Evolutionary conservation across 2,329 filamentous ascomycete species (phyloP), one percentile per base, ranked within the genome.

Genomic region (Phoma herbarum): DNA sequence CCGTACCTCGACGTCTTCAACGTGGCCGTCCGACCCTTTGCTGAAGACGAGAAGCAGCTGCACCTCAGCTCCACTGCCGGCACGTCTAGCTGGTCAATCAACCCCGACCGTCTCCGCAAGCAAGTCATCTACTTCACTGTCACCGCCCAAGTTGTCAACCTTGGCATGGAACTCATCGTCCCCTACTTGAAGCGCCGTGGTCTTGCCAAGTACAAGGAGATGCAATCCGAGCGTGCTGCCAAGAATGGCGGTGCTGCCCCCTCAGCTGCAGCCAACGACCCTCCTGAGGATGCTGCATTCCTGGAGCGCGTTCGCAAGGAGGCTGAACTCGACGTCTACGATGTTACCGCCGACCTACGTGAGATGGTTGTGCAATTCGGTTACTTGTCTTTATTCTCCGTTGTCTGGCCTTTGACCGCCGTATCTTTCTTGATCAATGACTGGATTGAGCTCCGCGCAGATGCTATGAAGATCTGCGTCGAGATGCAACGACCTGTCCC

Each of bases 91-190:
- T 99, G 97, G 75, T 83, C 88, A 51, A 91, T 97, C 78, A 93
- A 98, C 71, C 90, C 92, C 0, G 84, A 88, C 64, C 85, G 95
- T 16, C 86, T 98, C 33, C 90, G 89, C 68, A 91, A 93, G 67
- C 94, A 98, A 75, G 92, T 97, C 75, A 95, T 97, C 63, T 98
- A 96, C 79, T 95, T 96, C 63, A 96, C 94, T 0, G 91, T 98
- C 29, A 97, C 94, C 0, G 94, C 93, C 0, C 94, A 97, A 73
- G 85, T 97, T 35, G 89, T 99, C 68, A 95, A 91, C 73, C 89
- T 97, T 52, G 88, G 85, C 12, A 88, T 94, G 61, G 95, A 99
- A 76, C 86, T 93, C 5, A 81, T 97, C 33, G 86, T 97, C 1
- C 95, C 95, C 0, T 93, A 92, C 66, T 78, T 92, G 50, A 97